Base-by-base conservation (phyloP, 495 filamentous ascomycete genomes). In the Elaphomyces granulatus region DNA sequence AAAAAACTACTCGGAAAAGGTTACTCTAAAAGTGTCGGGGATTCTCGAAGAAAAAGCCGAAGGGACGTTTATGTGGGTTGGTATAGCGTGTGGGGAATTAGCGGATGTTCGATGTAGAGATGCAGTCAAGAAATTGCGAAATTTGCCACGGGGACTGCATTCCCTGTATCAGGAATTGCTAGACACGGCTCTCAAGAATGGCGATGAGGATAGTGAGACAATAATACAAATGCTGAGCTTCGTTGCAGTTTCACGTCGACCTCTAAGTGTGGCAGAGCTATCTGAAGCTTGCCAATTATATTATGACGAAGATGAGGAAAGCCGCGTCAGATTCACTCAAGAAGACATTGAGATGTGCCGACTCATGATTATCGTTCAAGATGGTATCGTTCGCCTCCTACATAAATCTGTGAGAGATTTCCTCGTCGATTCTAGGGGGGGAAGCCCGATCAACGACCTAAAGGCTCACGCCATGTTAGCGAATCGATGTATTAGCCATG, bases 41-140 rank as follows among this genome's bases (percentile, higher is more conserved):
- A 48, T 51, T 9, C 41, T 58, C 8, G 15, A 45, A 32, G 45
- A 53, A 16, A 52, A 52, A 32, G 47, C 52, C 4, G 51, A 51
- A 36, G 54, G 52, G 23, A 58, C 50, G 15, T 58, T 58, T 36
- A 44, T 55, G 10, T 58, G 52, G 54, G 44, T 58, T 34, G 54
- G 45, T 1, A 44, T 55, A 32, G 52, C 45, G 12, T 51, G 45
- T 38, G 26, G 28, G 1, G 41, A 51, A 34, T 38, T 54, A 19
- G 19, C 7, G n/a, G 3, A 36, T 19, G 26, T 42, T 9, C 38
- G 20, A 8, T 40, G 44, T 8, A 42, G 34, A 36, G 17, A 47
- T 26, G 46, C 39, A 0, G 23, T 54, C 16, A 34, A 43, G 19
- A 39, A 20, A n/a, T 32, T 54, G 10, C 26, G 38, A 32, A 40